Percentiles rank a stretch among this genome's conserved stretches.
Evolutionary conservation across 768 basidiomycete genomes (phyloP).

Genomic region (Leccinum disarticulatum): DNA sequence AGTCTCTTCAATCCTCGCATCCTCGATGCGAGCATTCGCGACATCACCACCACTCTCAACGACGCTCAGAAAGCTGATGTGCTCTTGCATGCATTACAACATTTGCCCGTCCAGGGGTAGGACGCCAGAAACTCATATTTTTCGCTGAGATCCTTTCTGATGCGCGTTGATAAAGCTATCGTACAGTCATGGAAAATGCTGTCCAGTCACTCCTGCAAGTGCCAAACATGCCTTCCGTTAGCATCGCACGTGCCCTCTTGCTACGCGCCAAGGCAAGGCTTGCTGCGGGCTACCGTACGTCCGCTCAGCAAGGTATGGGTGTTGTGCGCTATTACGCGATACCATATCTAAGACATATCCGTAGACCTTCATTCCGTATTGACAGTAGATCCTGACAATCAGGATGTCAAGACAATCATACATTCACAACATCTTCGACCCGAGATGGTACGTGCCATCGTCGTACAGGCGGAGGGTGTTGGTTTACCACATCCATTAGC

Average conservation of each 20-base stretch:
- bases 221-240: slow-evolving; percentile 48
- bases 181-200: slow-evolving; percentile 70
- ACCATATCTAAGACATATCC: slow-evolving; percentile 5
- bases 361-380: slow-evolving; percentile 68
- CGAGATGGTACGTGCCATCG: slow-evolving; percentile 47
- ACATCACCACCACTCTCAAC: slow-evolving; percentile 55
- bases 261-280: slow-evolving; percentile 67
- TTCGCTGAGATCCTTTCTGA: slow-evolving; percentile 10
- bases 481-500: slow-evolving; percentile 18
- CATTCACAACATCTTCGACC: slow-evolving; percentile 50
- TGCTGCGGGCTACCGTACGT: slow-evolving; percentile 54
- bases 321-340: neutral
- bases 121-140: slow-evolving; percentile 20
- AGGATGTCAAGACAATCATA: slow-evolving; percentile 64
- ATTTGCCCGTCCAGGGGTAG: slow-evolving; percentile 70
- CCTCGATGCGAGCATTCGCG: slow-evolving; percentile 73
- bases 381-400: slow-evolving; percentile 63
- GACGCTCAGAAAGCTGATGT: slow-evolving; percentile 73
- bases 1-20: slow-evolving; percentile 75
- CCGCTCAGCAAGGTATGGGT: slow-evolving; percentile 61
- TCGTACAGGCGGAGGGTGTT: neutral
- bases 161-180: slow-evolving; percentile 39
- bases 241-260: slow-evolving; percentile 59
- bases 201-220: slow-evolving; percentile 69
- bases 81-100: slow-evolving; percentile 76